phyloP scores from a whole-genome alignment of 2,329 filamentous ascomycete genomes.

The Paraconiothyrium brasiliense region DNA sequence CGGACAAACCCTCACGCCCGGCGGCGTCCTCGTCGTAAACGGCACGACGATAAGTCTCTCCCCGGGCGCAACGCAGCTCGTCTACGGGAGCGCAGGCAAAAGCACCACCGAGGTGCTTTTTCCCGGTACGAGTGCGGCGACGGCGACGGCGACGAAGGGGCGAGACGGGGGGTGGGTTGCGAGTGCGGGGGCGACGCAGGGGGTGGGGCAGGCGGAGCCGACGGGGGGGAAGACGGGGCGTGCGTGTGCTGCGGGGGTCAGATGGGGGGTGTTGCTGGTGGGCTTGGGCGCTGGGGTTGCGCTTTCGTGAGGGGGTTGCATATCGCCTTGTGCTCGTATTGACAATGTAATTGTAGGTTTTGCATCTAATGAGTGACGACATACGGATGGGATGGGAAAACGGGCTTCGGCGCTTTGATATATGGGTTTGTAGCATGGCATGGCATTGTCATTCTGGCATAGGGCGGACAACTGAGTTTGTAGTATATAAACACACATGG shows the following conservation, averaged over 20 bases:
- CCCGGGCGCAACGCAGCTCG: slow-evolving; percentile 48
- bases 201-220: slow-evolving; percentile 12
- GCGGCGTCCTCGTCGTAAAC: slow-evolving; percentile 43
- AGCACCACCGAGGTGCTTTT: slow-evolving; percentile 49
- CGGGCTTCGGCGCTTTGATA: neutral
- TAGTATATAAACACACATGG: neutral
- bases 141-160: neutral
- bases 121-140: slow-evolving; percentile 47
- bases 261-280: too few relatives aligned
- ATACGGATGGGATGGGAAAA: neutral
- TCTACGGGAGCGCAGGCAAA: slow-evolving; percentile 46
- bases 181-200: slow-evolving; percentile 25
- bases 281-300: too few relatives aligned
- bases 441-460: neutral
- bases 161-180: slow-evolving; percentile 21
- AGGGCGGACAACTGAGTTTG: too few relatives aligned
- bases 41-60: slow-evolving; percentile 48
- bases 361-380: too few relatives aligned
- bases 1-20: slow-evolving; percentile 51
- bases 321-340: too few relatives aligned
- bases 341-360: too few relatives aligned
- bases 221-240: slow-evolving; percentile 5
- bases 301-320: too few relatives aligned
- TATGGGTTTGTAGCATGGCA: neutral
- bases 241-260: neutral